These are phyloP conservation scores for Venturia carpophila DNA, from an alignment of 2,329 filamentous ascomycete genomes.

Conservation along the genomic window DNA sequence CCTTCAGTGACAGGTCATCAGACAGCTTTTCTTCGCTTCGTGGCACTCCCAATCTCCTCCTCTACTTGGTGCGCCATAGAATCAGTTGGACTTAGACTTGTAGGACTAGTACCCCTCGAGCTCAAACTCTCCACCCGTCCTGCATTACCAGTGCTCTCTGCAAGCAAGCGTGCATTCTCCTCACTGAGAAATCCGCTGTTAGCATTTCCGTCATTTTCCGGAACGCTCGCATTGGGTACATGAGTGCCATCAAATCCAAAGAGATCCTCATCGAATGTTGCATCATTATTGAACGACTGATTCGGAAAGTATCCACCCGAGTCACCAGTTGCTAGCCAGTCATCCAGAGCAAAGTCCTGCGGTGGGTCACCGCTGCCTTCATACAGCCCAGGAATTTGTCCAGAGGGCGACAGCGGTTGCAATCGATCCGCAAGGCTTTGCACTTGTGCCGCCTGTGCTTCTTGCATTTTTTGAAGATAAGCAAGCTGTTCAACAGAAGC, in stretches of 20 bases:
- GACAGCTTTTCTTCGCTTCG: conserved; percentile 13
- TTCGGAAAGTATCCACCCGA: conserved; percentile 8
- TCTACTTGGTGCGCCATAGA: not conserved
- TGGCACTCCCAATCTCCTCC: not conserved
- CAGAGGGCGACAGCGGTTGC: conserved; percentile 71
- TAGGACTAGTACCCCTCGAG: conserved; percentile 10
- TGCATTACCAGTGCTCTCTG: not conserved
- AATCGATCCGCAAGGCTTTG: conserved; percentile 66
- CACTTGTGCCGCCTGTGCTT: conserved; percentile 69
- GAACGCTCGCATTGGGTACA: not conserved
- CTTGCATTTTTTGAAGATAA: conserved; percentile 67
- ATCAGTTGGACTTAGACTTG: not conserved
- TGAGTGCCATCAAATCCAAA: not conserved
- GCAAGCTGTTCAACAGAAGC: conserved; percentile 64
- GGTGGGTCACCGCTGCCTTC: conserved; percentile 22
- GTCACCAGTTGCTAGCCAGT: conserved; percentile 14
- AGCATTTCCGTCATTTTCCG: not conserved
- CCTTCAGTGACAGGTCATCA: not conserved
- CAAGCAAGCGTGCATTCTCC: conserved; percentile 2
- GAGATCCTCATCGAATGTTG: not conserved
- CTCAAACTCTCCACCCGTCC: conserved; percentile 15
- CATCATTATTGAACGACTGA: not conserved
- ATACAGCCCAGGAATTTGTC: conserved; percentile 63
- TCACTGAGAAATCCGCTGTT: conserved; percentile 6
- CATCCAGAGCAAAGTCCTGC: conserved; percentile 16